phyloP scores from a whole-genome alignment of 768 basidiomycete genomes.

The Cystobasidium onofrii region DNA sequence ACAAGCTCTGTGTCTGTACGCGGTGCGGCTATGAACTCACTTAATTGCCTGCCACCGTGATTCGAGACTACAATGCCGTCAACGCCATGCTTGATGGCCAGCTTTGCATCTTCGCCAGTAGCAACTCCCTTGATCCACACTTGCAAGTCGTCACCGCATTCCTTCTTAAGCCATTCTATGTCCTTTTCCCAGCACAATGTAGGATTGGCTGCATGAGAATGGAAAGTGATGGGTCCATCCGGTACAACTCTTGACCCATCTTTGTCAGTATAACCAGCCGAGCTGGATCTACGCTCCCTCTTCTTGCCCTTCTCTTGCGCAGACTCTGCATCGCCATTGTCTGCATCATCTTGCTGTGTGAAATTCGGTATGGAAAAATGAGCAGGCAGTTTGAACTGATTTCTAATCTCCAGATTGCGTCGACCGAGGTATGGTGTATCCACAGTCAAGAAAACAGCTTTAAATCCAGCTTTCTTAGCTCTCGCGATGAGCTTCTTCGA shows the following conservation, averaged over 20 bases:
- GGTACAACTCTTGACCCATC: constrained; percentile 18
- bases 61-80: constrained; percentile 84
- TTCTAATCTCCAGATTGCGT: constrained; percentile 36
- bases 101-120: constrained; percentile 61
- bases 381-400: constrained; percentile 32
- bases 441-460: constrained; percentile 46
- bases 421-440: constrained; percentile 45
- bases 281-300: neutral
- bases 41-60: constrained; percentile 62
- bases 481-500: constrained; percentile 25
- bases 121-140: constrained; percentile 46
- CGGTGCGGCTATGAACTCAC: constrained; percentile 32
- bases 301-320: constrained; percentile 12
- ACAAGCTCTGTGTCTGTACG: constrained; percentile 38
- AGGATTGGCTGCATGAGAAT: constrained; percentile 32
- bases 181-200: constrained; percentile 31
- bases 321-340: constrained; percentile 30
- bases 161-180: constrained; percentile 33
- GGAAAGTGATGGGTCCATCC: constrained; percentile 23
- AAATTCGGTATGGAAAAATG: neutral
- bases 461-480: constrained; percentile 33
- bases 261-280: constrained; percentile 26
- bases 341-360: constrained; percentile 11
- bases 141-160: constrained; percentile 30
- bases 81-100: constrained; percentile 72